Evolutionary conservation across 208 protist species (phyloP).

Genomic region (Crithidia expoeki): DNA sequence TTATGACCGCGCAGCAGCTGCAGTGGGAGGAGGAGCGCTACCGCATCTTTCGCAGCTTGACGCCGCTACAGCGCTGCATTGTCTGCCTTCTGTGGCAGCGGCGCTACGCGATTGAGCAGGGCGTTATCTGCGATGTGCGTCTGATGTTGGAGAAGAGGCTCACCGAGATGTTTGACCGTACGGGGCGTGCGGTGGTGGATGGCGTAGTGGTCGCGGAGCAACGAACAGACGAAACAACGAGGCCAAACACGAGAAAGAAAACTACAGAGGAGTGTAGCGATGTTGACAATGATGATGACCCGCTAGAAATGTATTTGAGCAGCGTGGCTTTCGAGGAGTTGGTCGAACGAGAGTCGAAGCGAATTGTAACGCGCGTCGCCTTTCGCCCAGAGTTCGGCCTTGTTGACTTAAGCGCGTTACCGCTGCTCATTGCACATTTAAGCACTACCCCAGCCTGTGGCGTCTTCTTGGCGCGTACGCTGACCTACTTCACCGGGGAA

Average conservation of each 20-base stretch:
- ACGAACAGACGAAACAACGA: not conserved
- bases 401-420: slow-evolving; percentile 71
- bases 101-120: slow-evolving; percentile 36
- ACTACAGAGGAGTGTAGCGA: too few species aligned
- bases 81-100: slow-evolving; percentile 79
- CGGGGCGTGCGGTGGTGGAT: slow-evolving; percentile 10
- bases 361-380: slow-evolving; percentile 36
- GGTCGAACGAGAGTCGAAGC: slow-evolving; percentile 45
- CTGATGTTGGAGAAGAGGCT: slow-evolving; percentile 29
- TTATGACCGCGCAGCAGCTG: not conserved
- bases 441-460: slow-evolving; percentile 33
- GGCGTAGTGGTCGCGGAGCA: not conserved
- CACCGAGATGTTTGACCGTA: slow-evolving; percentile 21
- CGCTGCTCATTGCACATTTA: slow-evolving; percentile 55
- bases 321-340: slow-evolving; percentile 39
- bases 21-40: slow-evolving; percentile 41
- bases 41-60: slow-evolving; percentile 55
- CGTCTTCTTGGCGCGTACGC: slow-evolving; percentile 45
- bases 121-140: slow-evolving; percentile 59
- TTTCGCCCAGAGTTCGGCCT: slow-evolving; percentile 59
- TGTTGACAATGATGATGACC: slow-evolving; percentile 25
- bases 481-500: slow-evolving; percentile 47
- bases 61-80: slow-evolving; percentile 67
- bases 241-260: not conserved
- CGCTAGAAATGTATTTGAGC: slow-evolving; percentile 45